phyloP scores from a whole-genome alignment of 1,139 yeast species.

The Suhomyces bribrorum region DNA sequence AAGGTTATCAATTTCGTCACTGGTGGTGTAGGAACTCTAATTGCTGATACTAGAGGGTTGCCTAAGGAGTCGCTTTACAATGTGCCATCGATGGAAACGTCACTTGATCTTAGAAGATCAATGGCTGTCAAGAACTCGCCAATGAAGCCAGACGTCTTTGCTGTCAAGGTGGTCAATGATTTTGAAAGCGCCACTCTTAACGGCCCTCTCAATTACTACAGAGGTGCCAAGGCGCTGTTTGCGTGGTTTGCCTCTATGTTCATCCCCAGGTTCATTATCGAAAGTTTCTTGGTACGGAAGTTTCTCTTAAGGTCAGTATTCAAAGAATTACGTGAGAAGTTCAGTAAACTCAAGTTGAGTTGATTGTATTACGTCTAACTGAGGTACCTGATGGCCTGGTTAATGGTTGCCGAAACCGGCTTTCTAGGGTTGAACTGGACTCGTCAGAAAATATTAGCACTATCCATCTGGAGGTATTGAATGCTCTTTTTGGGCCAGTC shows the following conservation, averaged over 20 bases:
- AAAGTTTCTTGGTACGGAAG: constrained; percentile 42
- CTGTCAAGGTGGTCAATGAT: constrained; percentile 54
- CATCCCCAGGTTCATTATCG: constrained; percentile 55
- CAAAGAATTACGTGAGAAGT: constrained; percentile 23
- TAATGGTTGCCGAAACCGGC: too few species aligned
- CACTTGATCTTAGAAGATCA: constrained; percentile 53
- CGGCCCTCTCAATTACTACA: constrained; percentile 45
- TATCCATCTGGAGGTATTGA: too few species aligned
- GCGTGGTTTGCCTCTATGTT: constrained; percentile 51
- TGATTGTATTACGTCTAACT: background rate
- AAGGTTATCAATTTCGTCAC: constrained; percentile 70
- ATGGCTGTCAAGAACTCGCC: constrained; percentile 67
- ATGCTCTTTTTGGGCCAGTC: too few species aligned
- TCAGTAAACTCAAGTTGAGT: constrained; percentile 18
- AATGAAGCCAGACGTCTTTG: constrained; percentile 58
- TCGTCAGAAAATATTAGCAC: too few species aligned
- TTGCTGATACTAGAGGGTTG: constrained; percentile 52
- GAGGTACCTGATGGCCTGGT: background rate
- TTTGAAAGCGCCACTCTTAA: constrained; percentile 46
- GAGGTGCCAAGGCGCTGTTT: constrained; percentile 53
- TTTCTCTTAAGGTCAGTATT: constrained; percentile 47
- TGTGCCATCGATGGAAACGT: constrained; percentile 50
- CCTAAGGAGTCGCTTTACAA: constrained; percentile 58
- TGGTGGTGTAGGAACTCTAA: constrained; percentile 63
- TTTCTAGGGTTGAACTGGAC: too few species aligned